These are phyloP conservation scores for Vigna nakashimae DNA, from an alignment of 306 rosid genomes.

Conservation along the genomic window DNA sequence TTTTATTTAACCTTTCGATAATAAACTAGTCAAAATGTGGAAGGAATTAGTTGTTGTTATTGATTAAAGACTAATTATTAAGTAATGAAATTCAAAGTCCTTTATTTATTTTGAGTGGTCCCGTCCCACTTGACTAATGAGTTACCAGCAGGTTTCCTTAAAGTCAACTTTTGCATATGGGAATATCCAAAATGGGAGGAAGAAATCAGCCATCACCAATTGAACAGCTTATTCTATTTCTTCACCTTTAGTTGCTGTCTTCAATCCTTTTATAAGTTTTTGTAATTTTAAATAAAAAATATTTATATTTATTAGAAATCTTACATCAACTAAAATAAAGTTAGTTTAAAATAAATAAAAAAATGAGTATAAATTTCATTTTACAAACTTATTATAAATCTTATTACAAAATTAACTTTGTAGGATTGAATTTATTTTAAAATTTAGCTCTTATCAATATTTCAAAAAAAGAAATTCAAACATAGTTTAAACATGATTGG, in stretches of 20 bases:
- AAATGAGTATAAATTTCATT: no score
- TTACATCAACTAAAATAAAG: no score
- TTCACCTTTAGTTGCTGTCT: neutral
- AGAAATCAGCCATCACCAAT: neutral
- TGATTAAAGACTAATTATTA: neutral
- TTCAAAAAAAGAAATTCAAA: no score
- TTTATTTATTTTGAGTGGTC: neutral
- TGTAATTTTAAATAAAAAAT: neutral
- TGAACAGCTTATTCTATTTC: neutral
- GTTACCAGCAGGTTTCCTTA: neutral
- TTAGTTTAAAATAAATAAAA: no score
- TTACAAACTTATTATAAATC: no score
- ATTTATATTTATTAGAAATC: neutral
- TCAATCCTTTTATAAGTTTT: no score
- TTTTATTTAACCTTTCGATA: no score
- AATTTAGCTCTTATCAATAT: no score
- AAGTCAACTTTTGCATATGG: neutral
- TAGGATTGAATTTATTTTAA: no score
- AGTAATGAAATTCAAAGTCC: neutral
- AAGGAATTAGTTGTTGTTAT: neutral
- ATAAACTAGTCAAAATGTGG: no score
- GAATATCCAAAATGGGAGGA: neutral
- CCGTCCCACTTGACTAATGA: neutral
- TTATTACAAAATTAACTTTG: no score
- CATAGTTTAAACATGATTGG: neutral